Conservation (phyloP, 768 basidiomycete species). For the Amanita jacksonii region DNA sequence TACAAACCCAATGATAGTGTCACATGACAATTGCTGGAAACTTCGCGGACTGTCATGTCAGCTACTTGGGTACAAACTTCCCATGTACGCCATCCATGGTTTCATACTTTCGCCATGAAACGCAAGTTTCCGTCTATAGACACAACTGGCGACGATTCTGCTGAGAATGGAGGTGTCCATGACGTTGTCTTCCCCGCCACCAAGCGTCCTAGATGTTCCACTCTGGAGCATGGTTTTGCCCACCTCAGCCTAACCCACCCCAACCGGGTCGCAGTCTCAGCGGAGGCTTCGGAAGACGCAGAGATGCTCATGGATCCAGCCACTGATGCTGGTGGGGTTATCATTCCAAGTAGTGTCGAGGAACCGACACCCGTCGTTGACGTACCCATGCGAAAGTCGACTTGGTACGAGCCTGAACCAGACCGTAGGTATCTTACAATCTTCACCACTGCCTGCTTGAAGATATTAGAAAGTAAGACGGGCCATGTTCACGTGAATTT, state of each 20-base stretch:
- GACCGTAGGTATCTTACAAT: constrained; percentile 39
- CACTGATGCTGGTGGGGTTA: constrained; percentile 2
- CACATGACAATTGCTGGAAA: constrained; percentile 7
- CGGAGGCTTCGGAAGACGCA: constrained; percentile 7
- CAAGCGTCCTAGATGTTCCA: constrained; percentile 40
- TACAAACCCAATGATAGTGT: not conserved
- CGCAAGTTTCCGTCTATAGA: constrained; percentile 25
- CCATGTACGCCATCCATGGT: constrained; percentile 35
- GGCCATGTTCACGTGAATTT: no score
- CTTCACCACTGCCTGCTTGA: not conserved
- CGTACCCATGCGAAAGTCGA: constrained; percentile 50
- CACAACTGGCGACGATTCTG: not conserved
- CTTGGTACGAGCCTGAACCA: constrained; percentile 65
- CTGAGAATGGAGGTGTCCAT: constrained; percentile 13
- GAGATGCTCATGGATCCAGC: constrained; percentile 9
- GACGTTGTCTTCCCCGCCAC: constrained; percentile 7
- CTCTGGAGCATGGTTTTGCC: constrained; percentile 49
- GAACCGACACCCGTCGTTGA: constrained; percentile 31
- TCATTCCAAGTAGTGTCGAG: constrained; percentile 29
- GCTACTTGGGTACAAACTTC: constrained; percentile 18
- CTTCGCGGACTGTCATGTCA: constrained; percentile 3
- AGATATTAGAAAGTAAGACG: no score
- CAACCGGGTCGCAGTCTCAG: constrained; percentile 4
- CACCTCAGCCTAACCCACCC: constrained; percentile 30
- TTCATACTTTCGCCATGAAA: constrained; percentile 27